A percentile compares a stretch with the other conserved stretches of the same genome.
Conservation (phyloP, 2,329 filamentous ascomycete species). For the Cladobotryum mycophilum region DNA sequence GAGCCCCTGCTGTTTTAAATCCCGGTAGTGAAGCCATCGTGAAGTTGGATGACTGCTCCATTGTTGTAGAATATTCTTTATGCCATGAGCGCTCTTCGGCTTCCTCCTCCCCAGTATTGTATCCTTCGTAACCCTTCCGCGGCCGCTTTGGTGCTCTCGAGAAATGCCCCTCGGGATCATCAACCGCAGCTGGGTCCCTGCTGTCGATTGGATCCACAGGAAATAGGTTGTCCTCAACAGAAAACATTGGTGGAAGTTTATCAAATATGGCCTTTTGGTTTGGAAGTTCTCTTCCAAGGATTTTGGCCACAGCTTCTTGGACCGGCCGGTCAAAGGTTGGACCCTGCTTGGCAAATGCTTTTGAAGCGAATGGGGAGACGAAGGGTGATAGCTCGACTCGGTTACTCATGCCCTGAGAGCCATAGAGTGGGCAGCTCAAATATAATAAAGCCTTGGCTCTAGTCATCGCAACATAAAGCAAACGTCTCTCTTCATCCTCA, state of each 20-base stretch:
- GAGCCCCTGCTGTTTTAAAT: slow-evolving; percentile 56
- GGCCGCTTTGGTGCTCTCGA: slow-evolving; percentile 24
- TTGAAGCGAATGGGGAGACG: slow-evolving; percentile 44
- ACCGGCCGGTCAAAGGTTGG: slow-evolving; percentile 60
- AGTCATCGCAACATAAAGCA: slow-evolving; percentile 97
- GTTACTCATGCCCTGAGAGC: slow-evolving; percentile 50
- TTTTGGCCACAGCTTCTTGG: slow-evolving; percentile 62
- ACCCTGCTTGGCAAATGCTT: slow-evolving; percentile 51
- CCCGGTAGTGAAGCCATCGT: slow-evolving; percentile 51
- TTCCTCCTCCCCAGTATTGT: slow-evolving; percentile 12
- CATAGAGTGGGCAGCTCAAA: slow-evolving; percentile 70
- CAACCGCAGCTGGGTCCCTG: slow-evolving; percentile 20
- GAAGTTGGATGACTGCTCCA: slow-evolving; percentile 53
- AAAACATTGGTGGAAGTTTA: slow-evolving; percentile 46
- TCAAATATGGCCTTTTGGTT: slow-evolving; percentile 48
- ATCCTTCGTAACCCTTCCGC: slow-evolving; percentile 16
- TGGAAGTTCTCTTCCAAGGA: slow-evolving; percentile 60
- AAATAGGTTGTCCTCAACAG: slow-evolving; percentile 61
- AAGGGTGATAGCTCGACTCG: slow-evolving; percentile 67
- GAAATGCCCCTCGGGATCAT: slow-evolving; percentile 16
- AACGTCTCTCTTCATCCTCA: slow-evolving; percentile 74
- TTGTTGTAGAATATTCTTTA: slow-evolving; percentile 52
- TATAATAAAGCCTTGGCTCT: slow-evolving; percentile 81
- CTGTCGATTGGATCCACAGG: slow-evolving; percentile 54
- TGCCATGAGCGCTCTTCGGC: slow-evolving; percentile 31